Evolutionary conservation across 108 stramenopile genomes (phyloP), one percentile per base, ranked within the genome.

Genomic region (Nitzschia inconspicua): DNA sequence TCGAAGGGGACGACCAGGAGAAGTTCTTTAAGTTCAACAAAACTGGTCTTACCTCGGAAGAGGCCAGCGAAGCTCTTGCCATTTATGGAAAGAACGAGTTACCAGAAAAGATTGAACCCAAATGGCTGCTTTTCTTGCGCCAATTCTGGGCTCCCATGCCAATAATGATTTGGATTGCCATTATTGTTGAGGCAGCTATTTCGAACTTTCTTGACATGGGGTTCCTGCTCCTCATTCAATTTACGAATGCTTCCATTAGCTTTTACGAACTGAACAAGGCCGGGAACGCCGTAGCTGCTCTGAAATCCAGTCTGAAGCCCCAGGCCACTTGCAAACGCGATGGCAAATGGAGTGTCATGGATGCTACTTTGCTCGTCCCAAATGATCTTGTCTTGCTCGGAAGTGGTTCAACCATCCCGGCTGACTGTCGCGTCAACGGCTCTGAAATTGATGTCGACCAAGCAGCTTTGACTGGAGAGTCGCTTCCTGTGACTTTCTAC

Each of bases 391-490:
- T 89, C 22, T 66, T 76, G 75, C 69, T n/a, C n/a, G n/a, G 40
- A 1, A 56, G 52, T 54, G 75, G 75, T 1, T 59, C 51, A 54
- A 69, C 75, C 36, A 70, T 88, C n/a, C 86, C 86, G 5, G 86
- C 86, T 13, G 86, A 88, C 63, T 77, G 78, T 37, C 75, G 75
- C 3, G 65, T 76, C 19, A 76, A 76, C 35, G 8, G 59, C 29
- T 65, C 64, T 4, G 65, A n/a, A n/a, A 81, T 88, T 48, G 76
- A 84, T 49, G 78, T 82, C 37, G 89, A 91, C 64, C 79, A 91
- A 61, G 79, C 91, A 2, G 85, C 86, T 3, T 72, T 89, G 25
- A 89, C 86, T 0, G 92, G 92, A 32, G 92, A 94, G 67, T 85
- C 92, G 1, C 73, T 90, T 22, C 86, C 92, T n/a, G 84, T 85